These are phyloP conservation scores for Xylaria sp. DNA, from an alignment of 2,329 filamentous ascomycete genomes.

Conservation along the genomic window DNA sequence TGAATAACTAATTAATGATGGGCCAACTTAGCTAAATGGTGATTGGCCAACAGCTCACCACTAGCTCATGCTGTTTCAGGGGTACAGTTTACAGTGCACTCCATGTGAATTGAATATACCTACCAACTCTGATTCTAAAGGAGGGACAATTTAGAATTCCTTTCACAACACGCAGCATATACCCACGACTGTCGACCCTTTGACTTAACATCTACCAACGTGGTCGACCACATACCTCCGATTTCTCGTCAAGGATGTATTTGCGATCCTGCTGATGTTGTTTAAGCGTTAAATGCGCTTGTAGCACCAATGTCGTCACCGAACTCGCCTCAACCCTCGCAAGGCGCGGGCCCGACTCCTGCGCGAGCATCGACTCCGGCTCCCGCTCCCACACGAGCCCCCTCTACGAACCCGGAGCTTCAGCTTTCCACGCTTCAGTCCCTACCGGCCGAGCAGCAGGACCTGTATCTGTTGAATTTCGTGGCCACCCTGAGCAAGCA, in stretches of 20 bases:
- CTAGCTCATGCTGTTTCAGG: conserved; percentile 31
- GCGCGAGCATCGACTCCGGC: conserved; percentile 47
- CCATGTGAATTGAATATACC: conserved; percentile 25
- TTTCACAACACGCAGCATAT: conserved; percentile 13
- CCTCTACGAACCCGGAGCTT: conserved; percentile 76
- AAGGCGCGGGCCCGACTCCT: conserved; percentile 46
- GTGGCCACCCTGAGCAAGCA: conserved; percentile 84
- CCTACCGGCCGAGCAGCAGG: conserved; percentile 93
- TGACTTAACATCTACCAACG: not conserved
- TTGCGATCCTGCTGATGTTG: conserved; percentile 28
- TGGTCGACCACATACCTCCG: not conserved
- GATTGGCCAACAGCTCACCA: conserved; percentile 27
- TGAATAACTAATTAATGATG: not conserved
- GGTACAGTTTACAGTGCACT: conserved; percentile 14
- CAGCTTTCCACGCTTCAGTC: conserved; percentile 90
- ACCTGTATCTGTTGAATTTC: conserved; percentile 91
- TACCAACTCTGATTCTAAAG: conserved; percentile 8
- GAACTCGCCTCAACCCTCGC: conserved; percentile 50
- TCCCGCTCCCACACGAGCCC: conserved; percentile 42
- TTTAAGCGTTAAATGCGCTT: conserved; percentile 17
- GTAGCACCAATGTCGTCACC: conserved; percentile 48
- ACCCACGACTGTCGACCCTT: not conserved
- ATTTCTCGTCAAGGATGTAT: conserved; percentile 7
- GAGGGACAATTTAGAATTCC: conserved; percentile 15
- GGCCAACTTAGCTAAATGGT: not conserved